Conservation (phyloP, 2,329 filamentous ascomycete genomes). For the Fusarium proliferatum region DNA sequence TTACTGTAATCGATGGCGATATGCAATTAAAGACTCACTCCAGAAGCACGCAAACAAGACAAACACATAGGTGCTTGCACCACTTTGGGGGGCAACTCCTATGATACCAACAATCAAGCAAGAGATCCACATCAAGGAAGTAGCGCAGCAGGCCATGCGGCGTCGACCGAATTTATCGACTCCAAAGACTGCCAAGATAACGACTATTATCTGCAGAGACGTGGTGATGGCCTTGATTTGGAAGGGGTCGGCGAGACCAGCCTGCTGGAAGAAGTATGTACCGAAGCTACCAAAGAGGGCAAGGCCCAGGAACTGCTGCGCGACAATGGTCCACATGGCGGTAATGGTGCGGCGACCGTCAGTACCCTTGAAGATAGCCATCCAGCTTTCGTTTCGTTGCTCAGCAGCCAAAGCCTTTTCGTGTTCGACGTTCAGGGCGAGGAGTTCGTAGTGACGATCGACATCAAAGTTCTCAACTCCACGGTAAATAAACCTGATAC, state of each 20-base stretch:
- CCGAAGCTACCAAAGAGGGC: slow-evolving; percentile 59
- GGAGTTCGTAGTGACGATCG: slow-evolving; percentile 44
- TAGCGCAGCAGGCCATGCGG: slow-evolving; percentile 15
- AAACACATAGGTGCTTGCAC: slow-evolving; percentile 14
- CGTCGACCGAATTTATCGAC: slow-evolving; percentile 26
- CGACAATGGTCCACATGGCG: slow-evolving; percentile 44
- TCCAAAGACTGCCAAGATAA: slow-evolving; percentile 32
- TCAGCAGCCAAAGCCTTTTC: slow-evolving; percentile 40
- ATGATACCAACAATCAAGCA: slow-evolving; percentile 25
- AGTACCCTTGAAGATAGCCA: slow-evolving; percentile 47
- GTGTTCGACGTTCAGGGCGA: slow-evolving; percentile 38
- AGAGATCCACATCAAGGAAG: slow-evolving; percentile 18
- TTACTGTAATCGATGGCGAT: accelerated
- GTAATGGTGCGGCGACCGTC: slow-evolving; percentile 47
- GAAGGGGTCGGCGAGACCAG: slow-evolving; percentile 43
- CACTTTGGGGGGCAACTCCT: slow-evolving; percentile 8
- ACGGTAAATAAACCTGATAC: slow-evolving; percentile 32
- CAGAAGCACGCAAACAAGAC: slow-evolving; percentile 22
- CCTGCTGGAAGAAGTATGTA: slow-evolving; percentile 55
- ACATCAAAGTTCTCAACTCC: slow-evolving; percentile 45
- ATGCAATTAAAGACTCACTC: background rate
- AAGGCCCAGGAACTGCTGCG: slow-evolving; percentile 35
- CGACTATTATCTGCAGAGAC: slow-evolving; percentile 16
- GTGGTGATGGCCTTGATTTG: slow-evolving; percentile 34
- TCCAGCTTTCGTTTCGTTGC: slow-evolving; percentile 42